These are phyloP conservation scores for Diplodia corticola DNA, from an alignment of 2,329 filamentous ascomycete genomes.

Conservation along the genomic window DNA sequence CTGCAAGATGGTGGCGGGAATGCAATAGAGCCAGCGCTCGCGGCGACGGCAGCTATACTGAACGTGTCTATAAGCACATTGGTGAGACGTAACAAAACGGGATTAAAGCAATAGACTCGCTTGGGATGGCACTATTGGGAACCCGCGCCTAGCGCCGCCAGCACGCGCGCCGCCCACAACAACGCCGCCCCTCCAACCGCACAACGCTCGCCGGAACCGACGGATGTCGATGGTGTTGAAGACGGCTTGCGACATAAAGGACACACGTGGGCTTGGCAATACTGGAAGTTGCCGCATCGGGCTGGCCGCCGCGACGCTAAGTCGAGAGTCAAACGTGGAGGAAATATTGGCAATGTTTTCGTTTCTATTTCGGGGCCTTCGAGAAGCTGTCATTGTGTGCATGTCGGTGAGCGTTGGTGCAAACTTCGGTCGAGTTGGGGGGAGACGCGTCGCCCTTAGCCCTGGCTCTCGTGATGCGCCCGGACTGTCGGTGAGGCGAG, in stretches of 20 bases:
- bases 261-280: conserved; percentile 10
- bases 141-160: neutral
- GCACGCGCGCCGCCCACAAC: neutral
- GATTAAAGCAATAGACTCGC: conserved; percentile 9
- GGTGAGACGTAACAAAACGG: neutral
- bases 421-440: neutral
- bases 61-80: neutral
- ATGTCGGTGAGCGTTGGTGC: neutral
- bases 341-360: conserved; percentile 20
- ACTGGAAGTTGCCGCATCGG: conserved; percentile 12
- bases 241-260: neutral
- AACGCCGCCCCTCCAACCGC: neutral
- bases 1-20: too few species aligned
- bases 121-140: neutral
- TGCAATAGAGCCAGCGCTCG: too few species aligned
- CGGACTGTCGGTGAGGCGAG: neutral
- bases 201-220: neutral
- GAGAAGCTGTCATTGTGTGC: neutral
- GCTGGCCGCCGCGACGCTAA: conserved; percentile 7
- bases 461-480: neutral
- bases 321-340: conserved; percentile 20
- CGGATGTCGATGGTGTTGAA: neutral
- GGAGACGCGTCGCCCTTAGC: neutral
- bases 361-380: neutral
- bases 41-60: neutral